Evolutionary conservation across 108 stramenopile genomes (phyloP), one percentile per base, ranked within the genome.

Genomic region (Poteriospumella lacustris): DNA sequence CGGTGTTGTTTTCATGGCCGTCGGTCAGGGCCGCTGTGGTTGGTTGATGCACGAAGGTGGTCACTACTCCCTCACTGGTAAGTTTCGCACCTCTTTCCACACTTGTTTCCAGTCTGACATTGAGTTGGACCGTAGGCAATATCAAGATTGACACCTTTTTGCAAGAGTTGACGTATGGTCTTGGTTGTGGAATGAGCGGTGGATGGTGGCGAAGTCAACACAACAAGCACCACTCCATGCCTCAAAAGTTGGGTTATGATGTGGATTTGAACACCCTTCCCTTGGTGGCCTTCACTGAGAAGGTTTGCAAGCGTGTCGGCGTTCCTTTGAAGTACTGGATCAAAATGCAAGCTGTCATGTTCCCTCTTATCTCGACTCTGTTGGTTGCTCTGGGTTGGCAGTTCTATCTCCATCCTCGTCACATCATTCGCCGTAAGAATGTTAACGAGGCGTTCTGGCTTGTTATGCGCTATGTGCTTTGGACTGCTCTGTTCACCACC

Each of bases 41-140:
- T 81, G 81, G 81, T 43, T 81, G 19, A 81, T 81, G 81, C 81
- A 81, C 34, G 81, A 81, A 44, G 59, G 41, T 2, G 81, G 81
- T 44, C 81, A 81, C 77, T 76, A 76, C 62, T 78, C 77, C 36
- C 3, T 81, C 19, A 81, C 77, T 15, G 81, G 60, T 64, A 31
- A 31, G 15, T 9, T 31, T 12, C 31, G 15, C 5, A 31, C 3
- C 28, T 24, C 9, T 33, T 12, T 64, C 15, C 28, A 24, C 31
- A 34, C 31, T 31, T 64, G 9, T 9, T 64, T 19, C 36, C 36
- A 64, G 33, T 64, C 36, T 52, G 47, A 15, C 19, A 9, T 15
- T 52, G 47, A 15, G 47, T 31, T 64, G 28, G 60, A 34, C 33
- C 24, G 60, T 64, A 64, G 60, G 81, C 26, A 29, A 5, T 62